Evolutionary conservation across 768 basidiomycete species (phyloP), one percentile per base, ranked within the genome.

Genomic region (Crassisporium funariophilum): DNA sequence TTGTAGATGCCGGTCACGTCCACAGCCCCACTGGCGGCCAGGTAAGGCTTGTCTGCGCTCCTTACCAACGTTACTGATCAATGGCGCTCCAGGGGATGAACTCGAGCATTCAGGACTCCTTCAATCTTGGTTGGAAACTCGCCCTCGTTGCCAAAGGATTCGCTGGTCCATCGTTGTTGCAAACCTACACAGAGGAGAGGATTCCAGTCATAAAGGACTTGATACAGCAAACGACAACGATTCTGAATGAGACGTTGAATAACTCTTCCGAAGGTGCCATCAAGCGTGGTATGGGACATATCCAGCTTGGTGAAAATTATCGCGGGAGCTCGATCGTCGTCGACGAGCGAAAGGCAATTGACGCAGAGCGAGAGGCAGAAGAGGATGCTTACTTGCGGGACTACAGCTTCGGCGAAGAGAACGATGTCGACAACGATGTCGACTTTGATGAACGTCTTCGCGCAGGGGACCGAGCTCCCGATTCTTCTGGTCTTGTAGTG

Each of bases 221-320:
- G 65, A 68, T 71, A 4, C 44, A 65, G 35, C 60, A 59, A 35
- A 65, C 65, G 1, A 64, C 61, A 2, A 40, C 49, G 16, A 44
- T 68, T 4, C 46, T 64, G 12, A 54, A 61, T 10, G 44, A 53
- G 27, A 53, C 56, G 1, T 52, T 61, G 7, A 16, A 31, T 20
- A 31, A 44, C n/a, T 24, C 12, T n/a, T 22, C 39, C 41, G 44
- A 15, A n/a, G 49, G 50, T 15, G 44, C 44, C 5, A 59, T 57
- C 55, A 44, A 56, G 11, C 55, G 57, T 15, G 48, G 48, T 5
- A 53, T 56, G 9, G 53, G 60, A 4, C 50, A 77, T 5, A 57
- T 59, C 11, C 75, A 77, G 58, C 71, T 80, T 15, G 77, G 75
- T 5, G 66, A 81, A 40, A 82, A 81, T 61, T 82, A 76, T 55